These are phyloP conservation scores for Chaetomium cochliodes DNA, from an alignment of 495 filamentous ascomycete species.

Conservation along the genomic window DNA sequence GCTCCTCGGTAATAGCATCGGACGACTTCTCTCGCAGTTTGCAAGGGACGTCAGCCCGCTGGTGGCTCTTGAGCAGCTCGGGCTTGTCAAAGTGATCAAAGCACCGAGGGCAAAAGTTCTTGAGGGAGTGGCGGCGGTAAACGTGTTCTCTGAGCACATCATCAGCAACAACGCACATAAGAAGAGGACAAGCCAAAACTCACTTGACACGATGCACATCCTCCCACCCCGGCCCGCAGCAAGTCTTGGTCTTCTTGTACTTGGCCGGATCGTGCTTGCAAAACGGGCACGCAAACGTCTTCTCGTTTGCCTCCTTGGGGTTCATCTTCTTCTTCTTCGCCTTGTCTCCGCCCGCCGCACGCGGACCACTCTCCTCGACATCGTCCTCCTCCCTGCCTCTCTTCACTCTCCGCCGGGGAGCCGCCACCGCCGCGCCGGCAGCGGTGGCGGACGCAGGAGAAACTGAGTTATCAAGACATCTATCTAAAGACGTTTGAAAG, in stretches of 20 bases:
- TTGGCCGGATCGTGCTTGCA: conserved; percentile 41
- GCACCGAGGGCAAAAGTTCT: conserved; percentile 44
- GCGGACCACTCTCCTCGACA: not conserved
- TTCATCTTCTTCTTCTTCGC: conserved; percentile 26
- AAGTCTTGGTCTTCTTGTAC: conserved; percentile 40
- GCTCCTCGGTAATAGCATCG: conserved; percentile 33
- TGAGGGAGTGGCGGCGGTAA: conserved; percentile 42
- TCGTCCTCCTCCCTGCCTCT: conserved; percentile 13
- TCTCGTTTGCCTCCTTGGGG: conserved; percentile 18
- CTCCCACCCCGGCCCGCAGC: conserved; percentile 44
- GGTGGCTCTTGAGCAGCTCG: conserved; percentile 39
- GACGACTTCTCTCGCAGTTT: conserved; percentile 21
- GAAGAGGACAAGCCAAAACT: conserved; percentile 11
- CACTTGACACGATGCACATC: conserved; percentile 49
- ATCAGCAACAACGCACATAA: not conserved
- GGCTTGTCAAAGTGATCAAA: conserved; percentile 39
- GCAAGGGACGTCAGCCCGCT: conserved; percentile 42
- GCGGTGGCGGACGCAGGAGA: conserved; percentile 19
- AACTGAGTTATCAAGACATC: conserved; percentile 31
- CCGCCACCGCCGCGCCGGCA: not conserved
- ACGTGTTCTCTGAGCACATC: conserved; percentile 42
- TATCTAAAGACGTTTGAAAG: conserved; percentile 24
- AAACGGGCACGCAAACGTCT: conserved; percentile 46
- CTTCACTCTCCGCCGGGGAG: conserved; percentile 17
- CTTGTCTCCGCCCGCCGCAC: not conserved